phyloP scores from a whole-genome alignment of 2,329 filamentous ascomycete species.

The Penicillium sp. region DNA sequence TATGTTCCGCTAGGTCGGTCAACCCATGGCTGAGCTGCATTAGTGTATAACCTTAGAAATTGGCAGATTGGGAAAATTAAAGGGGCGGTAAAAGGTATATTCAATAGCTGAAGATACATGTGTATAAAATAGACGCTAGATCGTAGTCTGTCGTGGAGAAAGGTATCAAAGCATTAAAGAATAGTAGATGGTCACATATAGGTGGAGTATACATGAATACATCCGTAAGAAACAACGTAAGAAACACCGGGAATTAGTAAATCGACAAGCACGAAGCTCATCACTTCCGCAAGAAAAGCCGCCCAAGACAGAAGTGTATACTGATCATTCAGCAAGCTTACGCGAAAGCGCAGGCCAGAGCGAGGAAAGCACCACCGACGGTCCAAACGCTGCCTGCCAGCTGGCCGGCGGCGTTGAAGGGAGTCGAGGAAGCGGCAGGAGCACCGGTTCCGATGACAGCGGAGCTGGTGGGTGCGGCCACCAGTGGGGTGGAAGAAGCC shows the following conservation, averaged over 20 bases:
- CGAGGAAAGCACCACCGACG: constrained; percentile 22
- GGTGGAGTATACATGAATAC: constrained; percentile 11
- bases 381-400: constrained; percentile 20
- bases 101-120: constrained; percentile 11
- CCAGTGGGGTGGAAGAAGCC: constrained; percentile 9
- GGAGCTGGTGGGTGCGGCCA: neutral
- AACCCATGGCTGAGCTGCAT: too few relatives aligned
- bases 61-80: neutral
- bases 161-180: constrained; percentile 23
- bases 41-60: too few relatives aligned
- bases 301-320: neutral
- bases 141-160: constrained; percentile 22
- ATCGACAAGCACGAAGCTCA: neutral
- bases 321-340: constrained; percentile 9
- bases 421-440: constrained; percentile 9
- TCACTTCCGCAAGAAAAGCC: neutral
- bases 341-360: constrained; percentile 21
- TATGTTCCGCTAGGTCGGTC: too few relatives aligned
- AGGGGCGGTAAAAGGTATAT: constrained; percentile 3
- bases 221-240: constrained; percentile 16
- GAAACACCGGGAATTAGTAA: constrained; percentile 6
- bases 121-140: constrained; percentile 15
- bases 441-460: constrained; percentile 7
- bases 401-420: constrained; percentile 20
- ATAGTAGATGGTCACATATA: constrained; percentile 17